These are phyloP conservation scores for Mrakia gelida DNA, from an alignment of 768 basidiomycete genomes.

Conservation along the genomic window DNA sequence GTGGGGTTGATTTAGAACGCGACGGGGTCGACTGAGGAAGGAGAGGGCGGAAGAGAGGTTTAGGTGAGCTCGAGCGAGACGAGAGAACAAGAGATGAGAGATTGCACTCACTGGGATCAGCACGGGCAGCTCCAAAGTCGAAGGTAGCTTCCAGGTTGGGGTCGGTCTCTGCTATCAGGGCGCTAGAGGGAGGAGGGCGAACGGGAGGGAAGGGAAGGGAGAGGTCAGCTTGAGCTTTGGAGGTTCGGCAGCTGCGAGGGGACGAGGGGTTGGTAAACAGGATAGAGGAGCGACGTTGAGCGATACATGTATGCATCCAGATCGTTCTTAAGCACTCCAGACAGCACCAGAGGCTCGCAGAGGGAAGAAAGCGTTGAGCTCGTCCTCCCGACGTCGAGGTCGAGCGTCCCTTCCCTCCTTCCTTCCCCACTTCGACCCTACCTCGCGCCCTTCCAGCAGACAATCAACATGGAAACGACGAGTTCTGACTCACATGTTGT, in stretches of 20 bases:
- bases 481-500: conserved; percentile 68
- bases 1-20: background rate
- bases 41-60: background rate
- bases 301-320: no score
- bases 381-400: background rate
- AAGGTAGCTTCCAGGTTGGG: conserved; percentile 73
- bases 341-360: no score
- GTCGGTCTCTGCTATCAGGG: conserved; percentile 49
- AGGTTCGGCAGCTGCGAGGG: background rate
- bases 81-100: background rate
- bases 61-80: background rate
- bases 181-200: conserved; percentile 36
- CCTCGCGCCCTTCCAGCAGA: background rate
- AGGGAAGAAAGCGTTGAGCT: background rate
- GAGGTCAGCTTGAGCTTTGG: background rate
- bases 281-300: no score
- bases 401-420: background rate
- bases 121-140: conserved; percentile 74
- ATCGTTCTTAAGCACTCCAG: no score
- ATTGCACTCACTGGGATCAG: conserved; percentile 62
- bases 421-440: background rate
- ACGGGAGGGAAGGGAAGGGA: background rate
- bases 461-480: background rate
- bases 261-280: no score
- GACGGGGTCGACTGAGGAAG: conserved; percentile 15